Base-by-base conservation (phyloP, 2,329 filamentous ascomycete species). In the Colletotrichum somersetense region DNA sequence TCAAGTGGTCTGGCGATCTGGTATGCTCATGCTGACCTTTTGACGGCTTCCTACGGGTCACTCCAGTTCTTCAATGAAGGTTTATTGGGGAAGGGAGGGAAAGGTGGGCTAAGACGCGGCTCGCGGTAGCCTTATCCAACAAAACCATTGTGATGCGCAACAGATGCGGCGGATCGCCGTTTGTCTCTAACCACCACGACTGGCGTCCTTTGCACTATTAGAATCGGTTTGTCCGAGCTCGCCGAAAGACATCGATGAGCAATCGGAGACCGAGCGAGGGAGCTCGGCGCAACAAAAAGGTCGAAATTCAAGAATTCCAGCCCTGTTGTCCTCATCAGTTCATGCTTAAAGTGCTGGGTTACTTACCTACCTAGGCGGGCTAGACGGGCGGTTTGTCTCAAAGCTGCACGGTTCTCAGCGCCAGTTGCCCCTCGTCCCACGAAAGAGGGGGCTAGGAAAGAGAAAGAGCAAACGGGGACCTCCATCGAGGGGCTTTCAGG, bases 61-160 rank as follows among this genome's bases (percentile, higher is more conserved):
- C 38, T 72, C 59, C 65, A 46, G 58, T 69, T 65, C 53, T 69
- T 65, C 59, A 61, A 55, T 53, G 44, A n/a, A 10, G 44, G 6
- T 18, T 44, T 7, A 44, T 44, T 44, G 59, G 65, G 48, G 59
- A 40, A 14, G 18, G 2, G 18, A 63, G 18, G 7, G 20, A 63
- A 67, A 56, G 44, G 59, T 63, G 59, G 58, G 20, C 20, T 53
- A 59, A 38, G 42, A 16, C 30, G 14, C 33, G 53, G 59, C 50
- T 52, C 55, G 46, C 35, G 40, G 64, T 38, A 38, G 57, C 42
- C 46, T 62, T 40, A 69, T 46, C 33, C 70, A 70, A 65, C 66
- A 65, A 72, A 42, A 64, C 55, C 48, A 72, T 65, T 59, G 66
- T 65, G 70, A 72, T 72, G 61, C 30, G 40, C 66, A 69, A 56